phyloP scores from a whole-genome alignment of 2,329 filamentous ascomycete genomes.

The Ceratocystis huliohia region DNA sequence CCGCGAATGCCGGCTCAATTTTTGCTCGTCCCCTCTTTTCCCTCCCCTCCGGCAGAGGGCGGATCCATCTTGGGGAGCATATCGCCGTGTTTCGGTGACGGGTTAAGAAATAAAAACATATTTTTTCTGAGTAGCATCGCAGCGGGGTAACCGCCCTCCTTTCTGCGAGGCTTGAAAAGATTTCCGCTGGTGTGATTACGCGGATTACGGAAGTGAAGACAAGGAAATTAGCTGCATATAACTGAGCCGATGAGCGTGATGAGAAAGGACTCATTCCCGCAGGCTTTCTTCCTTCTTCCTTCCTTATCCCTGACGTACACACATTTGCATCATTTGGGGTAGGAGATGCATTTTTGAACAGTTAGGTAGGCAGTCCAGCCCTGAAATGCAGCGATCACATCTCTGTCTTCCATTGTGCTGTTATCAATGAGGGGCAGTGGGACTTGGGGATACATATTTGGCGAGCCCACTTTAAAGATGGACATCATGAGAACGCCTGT shows the following conservation, averaged over 20 bases:
- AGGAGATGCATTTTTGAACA: no score
- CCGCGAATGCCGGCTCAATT: not conserved
- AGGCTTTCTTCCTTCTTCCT: not conserved
- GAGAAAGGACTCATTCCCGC: not conserved
- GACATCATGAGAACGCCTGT: no score
- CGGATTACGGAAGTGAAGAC: not conserved
- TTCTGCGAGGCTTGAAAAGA: not conserved
- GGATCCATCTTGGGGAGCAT: not conserved
- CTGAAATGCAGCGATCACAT: no score
- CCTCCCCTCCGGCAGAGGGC: not conserved
- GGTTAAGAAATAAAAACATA: not conserved
- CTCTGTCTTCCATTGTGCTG: no score
- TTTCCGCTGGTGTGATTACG: not conserved
- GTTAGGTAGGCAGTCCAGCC: no score
- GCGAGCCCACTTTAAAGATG: no score
- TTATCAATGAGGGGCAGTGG: no score
- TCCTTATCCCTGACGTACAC: not conserved
- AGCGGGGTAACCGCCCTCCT: not conserved
- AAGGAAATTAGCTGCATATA: not conserved
- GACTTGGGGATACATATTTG: no score
- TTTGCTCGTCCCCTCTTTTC: not conserved
- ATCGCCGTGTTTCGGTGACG: not conserved
- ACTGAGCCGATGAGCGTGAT: not conserved
- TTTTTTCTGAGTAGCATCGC: not conserved
- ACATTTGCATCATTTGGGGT: not conserved